Percentiles rank a stretch among this genome's conserved stretches.
Evolutionary conservation across 2,329 filamentous ascomycete genomes (phyloP).

Genomic region (Sporothrix globosa): DNA sequence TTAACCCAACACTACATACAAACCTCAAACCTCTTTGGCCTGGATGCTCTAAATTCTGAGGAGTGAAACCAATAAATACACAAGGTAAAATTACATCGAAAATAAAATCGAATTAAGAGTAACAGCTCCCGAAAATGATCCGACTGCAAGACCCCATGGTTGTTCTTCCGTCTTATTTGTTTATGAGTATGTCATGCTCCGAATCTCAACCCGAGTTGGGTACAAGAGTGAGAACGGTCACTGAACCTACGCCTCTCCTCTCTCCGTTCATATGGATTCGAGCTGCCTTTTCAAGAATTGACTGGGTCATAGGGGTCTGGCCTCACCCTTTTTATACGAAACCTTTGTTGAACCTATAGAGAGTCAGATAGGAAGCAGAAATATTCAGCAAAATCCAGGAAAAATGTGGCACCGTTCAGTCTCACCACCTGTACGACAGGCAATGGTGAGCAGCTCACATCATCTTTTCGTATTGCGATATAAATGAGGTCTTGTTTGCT

Average conservation of each 20-base stretch:
- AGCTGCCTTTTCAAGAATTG: neutral
- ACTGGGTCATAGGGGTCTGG: neutral
- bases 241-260: neutral
- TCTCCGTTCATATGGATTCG: neutral
- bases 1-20: no score
- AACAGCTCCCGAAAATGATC: neutral
- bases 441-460: neutral
- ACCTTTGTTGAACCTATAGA: no score
- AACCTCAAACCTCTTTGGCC: neutral
- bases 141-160: neutral
- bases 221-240: neutral
- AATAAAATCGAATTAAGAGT: neutral
- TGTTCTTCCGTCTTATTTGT: neutral
- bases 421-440: neutral
- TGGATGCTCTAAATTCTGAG: neutral
- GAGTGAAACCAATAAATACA: no score
- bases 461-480: neutral
- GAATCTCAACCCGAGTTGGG: neutral
- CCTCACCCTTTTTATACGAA: neutral
- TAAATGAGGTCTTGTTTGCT: neutral
- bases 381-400: no score
- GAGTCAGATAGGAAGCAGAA: no score
- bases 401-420: neutral
- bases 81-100: neutral
- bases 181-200: neutral